These are phyloP conservation scores for Flaveria sonorensis DNA, from an alignment of 129 eudicot species.

Conservation along the genomic window DNA sequence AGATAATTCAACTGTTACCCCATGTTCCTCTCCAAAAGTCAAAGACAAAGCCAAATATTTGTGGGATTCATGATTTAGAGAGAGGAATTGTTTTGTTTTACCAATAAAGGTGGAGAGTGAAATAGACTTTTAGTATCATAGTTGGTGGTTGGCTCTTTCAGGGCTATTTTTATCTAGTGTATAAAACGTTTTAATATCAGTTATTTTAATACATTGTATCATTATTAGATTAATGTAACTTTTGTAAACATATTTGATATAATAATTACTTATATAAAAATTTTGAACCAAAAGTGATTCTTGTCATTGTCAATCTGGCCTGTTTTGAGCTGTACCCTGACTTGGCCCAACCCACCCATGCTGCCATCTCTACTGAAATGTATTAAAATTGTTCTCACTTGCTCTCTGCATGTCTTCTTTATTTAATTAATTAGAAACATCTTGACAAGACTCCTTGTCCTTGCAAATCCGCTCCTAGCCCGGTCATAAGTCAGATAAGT, in stretches of 20 bases:
- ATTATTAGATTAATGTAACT: neutral
- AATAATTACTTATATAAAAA: neutral
- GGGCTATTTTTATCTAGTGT: neutral
- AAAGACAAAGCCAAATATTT: neutral
- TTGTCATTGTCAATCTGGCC: neutral
- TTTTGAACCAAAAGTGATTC: neutral
- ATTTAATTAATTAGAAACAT: neutral
- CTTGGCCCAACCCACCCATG: neutral
- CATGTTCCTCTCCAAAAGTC: neutral
- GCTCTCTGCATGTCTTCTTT: conserved; percentile 14
- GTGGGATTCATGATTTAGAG: neutral
- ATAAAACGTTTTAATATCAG: neutral
- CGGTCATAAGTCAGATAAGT: conserved; percentile 3
- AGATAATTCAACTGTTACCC: neutral
- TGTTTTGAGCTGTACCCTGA: neutral
- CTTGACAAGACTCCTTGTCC: neutral
- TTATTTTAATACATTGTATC: neutral
- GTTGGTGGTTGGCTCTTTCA: neutral
- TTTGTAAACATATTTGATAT: neutral
- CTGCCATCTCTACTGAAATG: conserved; percentile 9
- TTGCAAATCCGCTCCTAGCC: conserved; percentile 9
- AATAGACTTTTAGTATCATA: neutral
- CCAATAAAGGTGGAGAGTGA: neutral
- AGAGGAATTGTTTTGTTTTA: neutral
- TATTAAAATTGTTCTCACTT: conserved; percentile 7